Base-by-base conservation (phyloP, 2,329 filamentous ascomycete genomes). In the Scedosporium aurantiacum region DNA sequence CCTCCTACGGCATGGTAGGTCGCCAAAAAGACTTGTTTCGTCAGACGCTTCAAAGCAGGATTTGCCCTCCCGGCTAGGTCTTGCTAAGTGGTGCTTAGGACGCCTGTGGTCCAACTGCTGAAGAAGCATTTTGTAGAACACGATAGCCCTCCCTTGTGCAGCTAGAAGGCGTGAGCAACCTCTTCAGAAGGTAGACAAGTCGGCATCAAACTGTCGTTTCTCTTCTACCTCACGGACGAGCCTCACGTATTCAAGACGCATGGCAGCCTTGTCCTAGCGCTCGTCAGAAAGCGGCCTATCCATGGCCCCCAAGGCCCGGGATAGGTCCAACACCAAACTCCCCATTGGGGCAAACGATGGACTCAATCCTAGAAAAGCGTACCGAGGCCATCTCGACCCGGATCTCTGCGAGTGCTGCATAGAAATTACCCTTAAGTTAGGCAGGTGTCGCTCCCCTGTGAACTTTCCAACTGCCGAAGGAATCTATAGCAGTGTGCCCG, bases 401-500 rank as follows among this genome's bases (percentile, higher is more conserved):
- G 32, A 59, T 16, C 25, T 56, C 54, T 27, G 54, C 54, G 1
- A 56, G 16, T n/a, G 54, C 27, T 7, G 54, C 54, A 18, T 56
- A 21, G 25, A 56, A 56, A 12, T 27, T 16, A 8, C 2, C 4
- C 54, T 56, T 56, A 18, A 23, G 27, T 32, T 10, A 21, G 16
- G 21, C 18, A n/a, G 65, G 66, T 7, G 67, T 69, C 16, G 43
- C 21, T 50, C 67, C 67, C 32, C 52, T 56, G 55, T 68, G 66
- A 14, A 62, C 54, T 7, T 67, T 58, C 18, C 63, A 70, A 1
- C 66, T 65, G 40, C 68, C 66, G 2, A 32, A 41, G 16, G 63
- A 60, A 64, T 66, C 70, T 67, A 68, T 70, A 23, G 60, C 66
- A 2, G 62, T 69, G 62, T 67, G 56, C 68, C 71, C 57, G 64